Evolutionary conservation across 2,329 filamentous ascomycete genomes (phyloP).

Genomic region (Aspergillus arachidicola): DNA sequence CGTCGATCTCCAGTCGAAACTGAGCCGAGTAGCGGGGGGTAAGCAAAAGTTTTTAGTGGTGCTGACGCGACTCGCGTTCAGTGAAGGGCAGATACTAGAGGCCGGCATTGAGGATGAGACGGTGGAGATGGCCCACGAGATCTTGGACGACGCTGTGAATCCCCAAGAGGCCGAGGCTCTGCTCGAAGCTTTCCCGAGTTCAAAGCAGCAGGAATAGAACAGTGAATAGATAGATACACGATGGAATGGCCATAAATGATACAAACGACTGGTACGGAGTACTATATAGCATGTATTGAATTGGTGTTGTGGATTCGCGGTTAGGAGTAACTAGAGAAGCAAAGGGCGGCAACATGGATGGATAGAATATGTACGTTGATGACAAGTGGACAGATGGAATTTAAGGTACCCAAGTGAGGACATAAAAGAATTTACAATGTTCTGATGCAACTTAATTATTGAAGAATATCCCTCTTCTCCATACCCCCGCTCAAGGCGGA

Average conservation of each 20-base stretch:
- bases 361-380: no score
- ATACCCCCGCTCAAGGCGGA: constrained; percentile 37
- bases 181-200: constrained; percentile 48
- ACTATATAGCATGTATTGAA: no score
- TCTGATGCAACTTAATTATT: no score
- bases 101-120: constrained; percentile 75
- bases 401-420: no score
- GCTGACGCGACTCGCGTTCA: constrained; percentile 82
- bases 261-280: no score
- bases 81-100: constrained; percentile 77
- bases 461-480: constrained; percentile 31
- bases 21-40: constrained; percentile 69
- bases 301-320: no score
- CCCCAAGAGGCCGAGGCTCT: constrained; percentile 74
- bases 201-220: constrained; percentile 29
- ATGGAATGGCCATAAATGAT: no score
- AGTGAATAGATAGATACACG: background rate
- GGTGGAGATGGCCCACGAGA: constrained; percentile 75
- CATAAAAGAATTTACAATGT: no score
- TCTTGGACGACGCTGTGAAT: constrained; percentile 79
- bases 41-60: constrained; percentile 81
- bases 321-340: no score
- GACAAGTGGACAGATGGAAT: no score
- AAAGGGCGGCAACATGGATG: no score
- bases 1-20: constrained; percentile 71